Base-by-base conservation (phyloP, 2,329 filamentous ascomycete genomes). In the Bipolaris cookei region DNA sequence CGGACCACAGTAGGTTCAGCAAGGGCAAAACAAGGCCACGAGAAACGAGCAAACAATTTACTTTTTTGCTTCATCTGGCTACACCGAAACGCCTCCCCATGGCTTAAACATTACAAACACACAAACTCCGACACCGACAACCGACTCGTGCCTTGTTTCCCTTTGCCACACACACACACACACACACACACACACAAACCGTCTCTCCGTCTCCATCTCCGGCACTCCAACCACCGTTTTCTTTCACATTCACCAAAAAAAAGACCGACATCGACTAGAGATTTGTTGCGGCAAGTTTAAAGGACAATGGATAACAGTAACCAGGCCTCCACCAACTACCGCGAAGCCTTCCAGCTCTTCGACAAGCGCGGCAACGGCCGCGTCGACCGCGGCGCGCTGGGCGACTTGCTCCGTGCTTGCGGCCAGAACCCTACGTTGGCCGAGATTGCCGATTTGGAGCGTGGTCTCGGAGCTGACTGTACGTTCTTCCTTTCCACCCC, bases 271-370 rank as follows among this genome's bases (percentile, higher is more conserved):
- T 8, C 25, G 28, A 30, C 28, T 35, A 35, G 34, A 35, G 34
- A 16, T 35, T 38, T 38, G 35, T 10, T 8, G 35, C 35, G 16
- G 51, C 35, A 47, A 58, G 43, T 51, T 39, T 45, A 42, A 45
- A 47, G 64, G 62, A 51, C 63, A 69, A 61, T 75, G 71, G 66
- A 73, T 74, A 74, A 75, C 70, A 64, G 51, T 49, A 61, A 61
- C 21, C 85, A 88, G 86, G 84, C 86, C 76, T 87, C 86, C 61
- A 98, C 94, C 83, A 98, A 99, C 89, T 99, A 98, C 91, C 98
- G 98, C 85, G 95, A 99, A 89, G 95, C 95, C 70, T 99, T 99
- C 82, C 93, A 93, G 73, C 90, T 99, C 78, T 99, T 98, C 84
- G 95, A 99, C 86, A 98, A 97, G 88, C 94, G 95, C 79, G 95